These are phyloP conservation scores for Potentilla sterilis DNA, from an alignment of 306 rosid species.

Conservation along the genomic window DNA sequence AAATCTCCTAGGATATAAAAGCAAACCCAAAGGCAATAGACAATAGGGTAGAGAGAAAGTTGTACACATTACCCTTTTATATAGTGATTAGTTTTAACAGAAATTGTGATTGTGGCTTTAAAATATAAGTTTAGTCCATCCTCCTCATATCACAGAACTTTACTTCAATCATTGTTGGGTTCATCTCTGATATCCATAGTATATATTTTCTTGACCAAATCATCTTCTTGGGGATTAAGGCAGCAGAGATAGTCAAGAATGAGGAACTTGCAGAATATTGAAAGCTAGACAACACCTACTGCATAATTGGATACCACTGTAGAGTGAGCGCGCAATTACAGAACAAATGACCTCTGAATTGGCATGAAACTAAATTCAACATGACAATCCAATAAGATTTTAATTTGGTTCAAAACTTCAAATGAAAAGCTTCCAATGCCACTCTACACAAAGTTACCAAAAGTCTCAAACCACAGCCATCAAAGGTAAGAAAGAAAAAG, in stretches of 20 bases:
- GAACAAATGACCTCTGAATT: constrained; percentile 26
- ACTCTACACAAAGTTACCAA: constrained; percentile 17
- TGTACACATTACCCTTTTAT: neutral
- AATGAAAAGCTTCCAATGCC: constrained; percentile 12
- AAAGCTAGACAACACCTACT: neutral
- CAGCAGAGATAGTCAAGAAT: constrained; percentile 16
- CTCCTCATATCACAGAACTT: neutral
- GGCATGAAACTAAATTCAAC: neutral
- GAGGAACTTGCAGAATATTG: constrained; percentile 14
- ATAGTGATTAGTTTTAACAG: neutral
- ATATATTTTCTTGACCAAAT: constrained; percentile 9
- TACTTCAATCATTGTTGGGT: constrained; percentile 23
- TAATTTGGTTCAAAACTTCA: neutral
- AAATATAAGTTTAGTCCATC: neutral
- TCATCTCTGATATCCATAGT: neutral
- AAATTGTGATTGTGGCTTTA: neutral
- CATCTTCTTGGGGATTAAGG: neutral
- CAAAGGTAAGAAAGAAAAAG: constrained; percentile 23
- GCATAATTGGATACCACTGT: neutral
- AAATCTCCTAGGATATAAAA: constrained; percentile 21
- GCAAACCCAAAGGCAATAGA: constrained; percentile 34
- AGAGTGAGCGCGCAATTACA: neutral
- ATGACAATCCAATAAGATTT: neutral
- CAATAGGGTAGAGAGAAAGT: constrained; percentile 39
- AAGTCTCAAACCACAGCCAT: constrained; percentile 20